Conservation (phyloP, 345 rosid species). For the Rubroshorea leprosula region DNA sequence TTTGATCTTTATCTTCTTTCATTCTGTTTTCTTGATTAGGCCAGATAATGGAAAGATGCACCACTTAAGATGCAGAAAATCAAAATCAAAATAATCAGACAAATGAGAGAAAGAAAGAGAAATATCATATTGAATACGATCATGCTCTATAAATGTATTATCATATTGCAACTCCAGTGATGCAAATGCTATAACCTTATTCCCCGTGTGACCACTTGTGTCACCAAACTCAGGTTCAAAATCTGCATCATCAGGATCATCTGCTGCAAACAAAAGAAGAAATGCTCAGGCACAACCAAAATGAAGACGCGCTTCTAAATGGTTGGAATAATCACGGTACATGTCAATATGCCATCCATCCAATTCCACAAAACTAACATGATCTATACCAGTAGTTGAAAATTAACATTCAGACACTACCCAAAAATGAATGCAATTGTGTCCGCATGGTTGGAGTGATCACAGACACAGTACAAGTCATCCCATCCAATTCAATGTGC, state of each 20-base stretch:
- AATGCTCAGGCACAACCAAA: constrained; percentile 4
- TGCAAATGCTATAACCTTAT: constrained; percentile 44
- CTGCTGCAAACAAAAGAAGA: constrained; percentile 60
- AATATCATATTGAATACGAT: too few species aligned
- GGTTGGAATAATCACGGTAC: not conserved
- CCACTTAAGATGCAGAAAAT: too few species aligned
- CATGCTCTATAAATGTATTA: too few species aligned
- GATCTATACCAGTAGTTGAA: too few species aligned
- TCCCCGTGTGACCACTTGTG: constrained; percentile 30
- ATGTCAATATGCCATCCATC: not conserved
- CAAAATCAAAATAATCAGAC: too few species aligned
- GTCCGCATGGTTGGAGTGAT: not conserved
- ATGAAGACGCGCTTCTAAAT: not conserved
- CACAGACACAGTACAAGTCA: not conserved
- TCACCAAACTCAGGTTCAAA: constrained; percentile 77
- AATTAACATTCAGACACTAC: too few species aligned
- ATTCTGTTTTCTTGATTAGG: too few species aligned
- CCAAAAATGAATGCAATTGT: not conserved
- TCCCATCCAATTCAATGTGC: not conserved
- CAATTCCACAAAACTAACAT: not conserved
- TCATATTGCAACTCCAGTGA: not conserved
- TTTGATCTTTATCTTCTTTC: too few species aligned
- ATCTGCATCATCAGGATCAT: constrained; percentile 98
- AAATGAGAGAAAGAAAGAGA: too few species aligned
- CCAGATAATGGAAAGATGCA: too few species aligned